Percentiles rank a stretch among this genome's conserved stretches.
Conservation (phyloP, 441 rosid species). For the Adansonia rubrostipa region DNA sequence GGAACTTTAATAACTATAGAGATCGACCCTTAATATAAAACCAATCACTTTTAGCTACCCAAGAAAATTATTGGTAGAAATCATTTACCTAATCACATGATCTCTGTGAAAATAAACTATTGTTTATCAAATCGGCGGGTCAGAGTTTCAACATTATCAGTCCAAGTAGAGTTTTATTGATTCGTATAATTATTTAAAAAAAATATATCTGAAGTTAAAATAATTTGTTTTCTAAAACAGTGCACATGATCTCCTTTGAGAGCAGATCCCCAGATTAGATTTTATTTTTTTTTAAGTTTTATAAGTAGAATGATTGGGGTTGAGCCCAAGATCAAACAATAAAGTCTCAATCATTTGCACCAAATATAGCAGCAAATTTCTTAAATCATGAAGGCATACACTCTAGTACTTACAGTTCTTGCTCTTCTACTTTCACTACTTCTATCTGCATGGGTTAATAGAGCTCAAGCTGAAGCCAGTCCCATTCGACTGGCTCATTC, state of each 20-base stretch:
- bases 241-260: slow-evolving; percentile 61
- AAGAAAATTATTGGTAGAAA: slow-evolving; percentile 13
- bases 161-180: slow-evolving; percentile 45
- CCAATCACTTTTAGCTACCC: not conserved
- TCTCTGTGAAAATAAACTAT: slow-evolving; percentile 25
- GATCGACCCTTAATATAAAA: slow-evolving; percentile 32
- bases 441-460: slow-evolving; percentile 45
- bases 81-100: slow-evolving; percentile 51
- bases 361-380: slow-evolving; percentile 2
- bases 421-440: slow-evolving; percentile 47
- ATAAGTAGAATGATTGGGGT: not conserved
- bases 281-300: slow-evolving; percentile 21
- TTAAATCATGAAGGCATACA: slow-evolving; percentile 47
- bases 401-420: slow-evolving; percentile 37
- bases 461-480: slow-evolving; percentile 50
- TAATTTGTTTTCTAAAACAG: too few species aligned
- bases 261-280: slow-evolving; percentile 48
- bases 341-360: slow-evolving; percentile 22
- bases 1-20: not conserved
- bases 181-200: too few species aligned
- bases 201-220: too few species aligned
- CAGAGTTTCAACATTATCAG: slow-evolving; percentile 43
- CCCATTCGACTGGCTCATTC: slow-evolving; percentile 14
- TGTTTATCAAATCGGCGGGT: slow-evolving; percentile 27
- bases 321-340: not conserved